Percentiles rank a stretch among this genome's conserved stretches.
phyloP scores from a whole-genome alignment of 805 yeast genomes.

The Schwanniomyces polymorphus region DNA sequence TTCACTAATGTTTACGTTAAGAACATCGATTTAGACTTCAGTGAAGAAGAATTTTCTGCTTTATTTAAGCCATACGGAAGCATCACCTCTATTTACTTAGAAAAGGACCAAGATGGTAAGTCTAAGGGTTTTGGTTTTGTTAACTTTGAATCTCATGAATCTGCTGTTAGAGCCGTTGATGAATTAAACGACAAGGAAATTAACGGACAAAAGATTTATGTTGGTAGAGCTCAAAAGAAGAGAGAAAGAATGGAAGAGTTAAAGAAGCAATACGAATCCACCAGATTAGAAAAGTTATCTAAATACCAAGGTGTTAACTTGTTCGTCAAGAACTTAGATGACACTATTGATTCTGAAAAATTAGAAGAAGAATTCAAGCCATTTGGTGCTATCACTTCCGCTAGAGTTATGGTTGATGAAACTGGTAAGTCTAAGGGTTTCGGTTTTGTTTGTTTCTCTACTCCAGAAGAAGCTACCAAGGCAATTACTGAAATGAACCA shows the following conservation, averaged over 20 bases:
- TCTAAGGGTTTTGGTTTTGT: constrained; percentile 96
- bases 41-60: constrained; percentile 69
- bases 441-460: constrained; percentile 96
- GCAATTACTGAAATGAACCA: constrained; percentile 99
- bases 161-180: constrained; percentile 89
- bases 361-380: constrained; percentile 90
- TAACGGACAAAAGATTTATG: constrained; percentile 84
- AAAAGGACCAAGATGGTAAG: constrained; percentile 82
- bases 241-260: constrained; percentile 95
- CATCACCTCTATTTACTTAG: constrained; percentile 80
- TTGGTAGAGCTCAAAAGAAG: constrained; percentile 99
- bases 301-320: constrained; percentile 98
- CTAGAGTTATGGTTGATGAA: constrained; percentile 94
- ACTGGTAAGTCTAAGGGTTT: constrained; percentile 95
- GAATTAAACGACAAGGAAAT: constrained; percentile 85
- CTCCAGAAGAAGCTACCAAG: constrained; percentile 98
- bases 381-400: constrained; percentile 93
- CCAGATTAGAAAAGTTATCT: constrained; percentile 85
- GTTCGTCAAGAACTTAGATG: constrained; percentile 95
- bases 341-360: constrained; percentile 85
- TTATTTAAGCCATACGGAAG: constrained; percentile 74
- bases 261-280: constrained; percentile 90
- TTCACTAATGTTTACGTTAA: constrained; percentile 96
- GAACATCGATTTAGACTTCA: constrained; percentile 73
- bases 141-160: constrained; percentile 83